Base-by-base conservation (phyloP, 148 eudicot genomes). In the Vaccinium vitisidaea region DNA sequence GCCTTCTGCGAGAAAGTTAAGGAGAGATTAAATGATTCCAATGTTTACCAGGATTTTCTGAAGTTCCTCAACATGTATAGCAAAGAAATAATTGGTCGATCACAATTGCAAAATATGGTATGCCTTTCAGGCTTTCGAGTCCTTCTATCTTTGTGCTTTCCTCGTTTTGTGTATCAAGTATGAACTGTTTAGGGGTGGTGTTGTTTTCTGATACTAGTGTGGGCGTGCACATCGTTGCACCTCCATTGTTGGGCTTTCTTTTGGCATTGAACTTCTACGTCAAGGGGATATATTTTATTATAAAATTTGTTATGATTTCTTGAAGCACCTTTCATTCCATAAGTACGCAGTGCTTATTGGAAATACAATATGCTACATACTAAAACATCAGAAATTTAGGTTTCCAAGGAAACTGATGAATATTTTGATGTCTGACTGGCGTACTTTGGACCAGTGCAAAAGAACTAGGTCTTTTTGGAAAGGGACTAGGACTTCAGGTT, bases 1-100 rank as follows among this genome's bases (percentile, higher is more conserved):
- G 80, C 88, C 81, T 88, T 91, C 81, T 87, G 86, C 77, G 92
- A 89, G 84, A 91, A 87, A 77, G 92, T 90, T 78, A 91, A 87
- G 87, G 92, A 92, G 27, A 86, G 89, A 78, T 54, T 91, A 70
- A 86, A 77, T 53, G 84, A 80, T 70, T 49, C 89, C 50, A 89
- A 87, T 55, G 84, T 75, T 82, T 88, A 86, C 65, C 83, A 91
- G 89, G 87, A 88, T 71, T 85, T 92, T 85, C 58, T 84, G 82
- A 91, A 86, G 85, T 91, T 87, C 73, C 86, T 89, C 36, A 75
- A 85, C 61, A 56, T 85, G 52, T 92, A 80, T 63, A 75, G 82
- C 85, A 84, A 79, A 81, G 88, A 89, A 81, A 81, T 80, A 49
- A 86, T 91, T 63, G 53, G 88, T n/a, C 70, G 85, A 77, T 14